phyloP scores from a whole-genome alignment of 2,329 filamentous ascomycete genomes.

The Thielaviopsis populi region DNA sequence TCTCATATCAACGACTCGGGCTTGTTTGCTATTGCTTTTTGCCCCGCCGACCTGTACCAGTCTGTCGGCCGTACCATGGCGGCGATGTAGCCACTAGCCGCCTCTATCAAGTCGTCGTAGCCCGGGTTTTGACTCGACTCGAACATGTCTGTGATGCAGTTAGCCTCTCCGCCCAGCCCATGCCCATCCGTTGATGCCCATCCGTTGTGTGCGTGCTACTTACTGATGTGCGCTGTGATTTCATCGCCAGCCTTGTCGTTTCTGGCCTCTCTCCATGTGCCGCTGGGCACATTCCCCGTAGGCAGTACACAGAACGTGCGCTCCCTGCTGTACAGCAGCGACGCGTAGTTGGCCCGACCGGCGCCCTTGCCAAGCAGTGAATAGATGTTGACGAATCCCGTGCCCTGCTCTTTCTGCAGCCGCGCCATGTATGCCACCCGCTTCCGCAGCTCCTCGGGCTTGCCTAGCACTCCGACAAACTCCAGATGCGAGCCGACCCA shows the following conservation, averaged over 20 bases:
- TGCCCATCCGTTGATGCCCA: no score
- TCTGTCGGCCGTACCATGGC: slow-evolving; percentile 45
- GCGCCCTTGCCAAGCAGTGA: slow-evolving; percentile 64
- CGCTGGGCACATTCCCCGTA: slow-evolving; percentile 32
- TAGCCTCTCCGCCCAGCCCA: not conserved
- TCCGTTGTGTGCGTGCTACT: slow-evolving; percentile 20
- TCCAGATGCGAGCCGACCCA: slow-evolving; percentile 87
- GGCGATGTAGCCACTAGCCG: slow-evolving; percentile 49
- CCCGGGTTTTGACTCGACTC: slow-evolving; percentile 55
- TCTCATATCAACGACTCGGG: slow-evolving; percentile 11
- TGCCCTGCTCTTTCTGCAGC: slow-evolving; percentile 46
- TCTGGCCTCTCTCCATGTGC: slow-evolving; percentile 52
- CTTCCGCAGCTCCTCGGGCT: slow-evolving; percentile 65
- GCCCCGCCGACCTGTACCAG: slow-evolving; percentile 47
- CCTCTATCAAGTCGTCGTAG: slow-evolving; percentile 50
- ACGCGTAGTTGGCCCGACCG: slow-evolving; percentile 23
- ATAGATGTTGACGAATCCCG: slow-evolving; percentile 79
- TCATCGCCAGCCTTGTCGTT: slow-evolving; percentile 74
- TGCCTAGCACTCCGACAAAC: slow-evolving; percentile 79
- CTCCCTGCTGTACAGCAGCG: slow-evolving; percentile 20
- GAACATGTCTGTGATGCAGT: slow-evolving; percentile 47
- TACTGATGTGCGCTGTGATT: slow-evolving; percentile 61
- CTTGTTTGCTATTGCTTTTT: slow-evolving; percentile 23
- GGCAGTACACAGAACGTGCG: slow-evolving; percentile 85
- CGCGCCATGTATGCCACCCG: slow-evolving; percentile 55